Percentiles rank a stretch among this genome's conserved stretches.
phyloP scores from a whole-genome alignment of 176 grass and related monocot species.

The Dactylis glomerata region DNA sequence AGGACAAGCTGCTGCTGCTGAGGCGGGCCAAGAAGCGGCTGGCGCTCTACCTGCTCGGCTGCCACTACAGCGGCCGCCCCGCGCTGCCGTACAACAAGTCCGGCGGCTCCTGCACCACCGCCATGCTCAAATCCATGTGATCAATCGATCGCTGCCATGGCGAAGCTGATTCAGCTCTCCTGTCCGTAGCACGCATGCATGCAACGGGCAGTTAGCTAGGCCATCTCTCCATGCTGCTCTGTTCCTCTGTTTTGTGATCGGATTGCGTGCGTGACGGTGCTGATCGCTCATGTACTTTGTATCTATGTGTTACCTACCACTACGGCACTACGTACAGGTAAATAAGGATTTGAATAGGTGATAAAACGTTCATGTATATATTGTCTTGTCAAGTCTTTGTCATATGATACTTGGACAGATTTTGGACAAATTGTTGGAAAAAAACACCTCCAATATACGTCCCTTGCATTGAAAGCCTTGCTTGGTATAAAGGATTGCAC shows the following conservation, averaged over 20 bases:
- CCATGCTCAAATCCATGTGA: constrained; percentile 40
- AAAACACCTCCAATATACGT: not conserved
- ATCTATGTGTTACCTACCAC: not conserved
- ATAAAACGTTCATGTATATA: not conserved
- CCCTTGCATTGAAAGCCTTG: not conserved
- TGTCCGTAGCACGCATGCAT: not conserved
- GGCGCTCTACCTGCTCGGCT: constrained; percentile 59
- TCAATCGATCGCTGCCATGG: not conserved
- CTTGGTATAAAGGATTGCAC: no score
- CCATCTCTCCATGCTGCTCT: not conserved
- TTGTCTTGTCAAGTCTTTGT: not conserved
- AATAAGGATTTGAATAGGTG: not conserved
- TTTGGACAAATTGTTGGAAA: not conserved
- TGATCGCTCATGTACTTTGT: not conserved
- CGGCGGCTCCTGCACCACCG: not conserved
- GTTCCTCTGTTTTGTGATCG: not conserved
- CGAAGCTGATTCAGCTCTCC: not conserved
- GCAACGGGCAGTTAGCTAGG: not conserved
- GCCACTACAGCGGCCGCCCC: constrained; percentile 37
- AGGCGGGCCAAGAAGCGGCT: constrained; percentile 60
- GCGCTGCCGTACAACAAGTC: constrained; percentile 23
- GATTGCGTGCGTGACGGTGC: not conserved
- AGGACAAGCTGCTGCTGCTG: constrained; percentile 58
- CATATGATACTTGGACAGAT: not conserved
- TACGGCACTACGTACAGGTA: not conserved